Base-by-base conservation (phyloP, 768 basidiomycete genomes). In the Lepiota venenata region DNA sequence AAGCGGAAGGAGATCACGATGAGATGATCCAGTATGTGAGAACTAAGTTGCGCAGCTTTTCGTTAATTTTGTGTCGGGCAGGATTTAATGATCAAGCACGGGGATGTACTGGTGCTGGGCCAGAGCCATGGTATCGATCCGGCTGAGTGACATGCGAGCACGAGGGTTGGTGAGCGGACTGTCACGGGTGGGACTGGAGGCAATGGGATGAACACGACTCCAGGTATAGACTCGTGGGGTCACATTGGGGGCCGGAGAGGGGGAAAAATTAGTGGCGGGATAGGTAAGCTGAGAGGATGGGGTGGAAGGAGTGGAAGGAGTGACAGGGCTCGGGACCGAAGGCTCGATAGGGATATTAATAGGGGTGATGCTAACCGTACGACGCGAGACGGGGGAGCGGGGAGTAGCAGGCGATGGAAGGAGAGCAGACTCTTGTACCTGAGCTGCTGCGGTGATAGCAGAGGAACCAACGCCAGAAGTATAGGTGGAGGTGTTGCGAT, bases 171-270 rank as follows among this genome's bases (percentile, higher is more conserved):
- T 77, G 49, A 87, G 74, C 6, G 81, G 84, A n/a, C 74, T 71
- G 20, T 57, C 70, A 57, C 62, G 67, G 52, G 66, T 67, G 9
- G 70, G 80, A 42, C 71, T 74, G 22, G 56, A 48, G 38, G 66
- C 70, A 55, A 63, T 63, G 50, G 67, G 66, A n/a, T n/a, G n/a
- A 16, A 66, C 54, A 40, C 64, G 51, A 41, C 64, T 66, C 84
- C 84, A 85, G 1, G 76, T 69, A 63, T 84, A 84, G 27, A 84
- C 69, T 38, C 80, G 74, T 7, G 83, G 84, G 1, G 83, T 80
- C 47, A 78, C 76, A 5, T 79, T 67, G 0, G 81, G 81, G 5
- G 82, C 71, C 3, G 83, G 80, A 2, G 83, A 83, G 22, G 82
- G 80, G n/a, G 73, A 67, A 21, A 70, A 41, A 37, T 60, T 55